A percentile compares a stretch with the other conserved stretches of the same genome.
phyloP scores from a whole-genome alignment of 164 flowering plant species.

The Saururus chinensis region DNA sequence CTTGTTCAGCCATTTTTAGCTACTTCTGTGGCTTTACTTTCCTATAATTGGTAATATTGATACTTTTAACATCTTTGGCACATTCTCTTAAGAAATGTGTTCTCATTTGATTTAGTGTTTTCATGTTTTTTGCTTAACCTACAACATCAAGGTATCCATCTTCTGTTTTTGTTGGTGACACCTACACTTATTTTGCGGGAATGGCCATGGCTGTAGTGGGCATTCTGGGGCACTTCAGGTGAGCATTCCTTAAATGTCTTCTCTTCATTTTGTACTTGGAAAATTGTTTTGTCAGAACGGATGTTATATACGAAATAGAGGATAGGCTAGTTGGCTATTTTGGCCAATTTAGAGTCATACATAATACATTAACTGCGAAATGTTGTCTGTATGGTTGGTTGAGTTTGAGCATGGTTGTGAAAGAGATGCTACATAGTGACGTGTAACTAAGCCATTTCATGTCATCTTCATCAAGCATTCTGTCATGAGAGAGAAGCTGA shows the following conservation, averaged over 20 bases:
- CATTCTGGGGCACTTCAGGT: conserved; percentile 95
- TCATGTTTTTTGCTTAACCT: conserved; percentile 1
- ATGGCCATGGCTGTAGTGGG: conserved; percentile 98
- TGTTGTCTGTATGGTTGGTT: no score
- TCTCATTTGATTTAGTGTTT: no score
- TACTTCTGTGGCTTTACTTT: conserved; percentile 77
- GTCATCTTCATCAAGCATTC: no score
- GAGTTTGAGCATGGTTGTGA: no score
- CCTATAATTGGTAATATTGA: conserved; percentile 71
- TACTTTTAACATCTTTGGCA: neutral
- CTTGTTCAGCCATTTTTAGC: conserved; percentile 82
- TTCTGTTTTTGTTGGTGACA: conserved; percentile 97
- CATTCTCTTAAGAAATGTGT: neutral
- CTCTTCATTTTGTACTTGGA: neutral
- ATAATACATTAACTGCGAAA: no score
- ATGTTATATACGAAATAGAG: no score
- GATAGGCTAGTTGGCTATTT: no score
- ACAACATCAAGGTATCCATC: conserved; percentile 75
- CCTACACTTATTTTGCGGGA: conserved; percentile 95
- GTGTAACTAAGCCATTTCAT: no score
- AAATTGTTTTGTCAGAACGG: neutral
- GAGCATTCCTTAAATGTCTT: conserved; percentile 5
- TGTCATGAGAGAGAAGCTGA: no score
- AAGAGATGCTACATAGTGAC: no score
- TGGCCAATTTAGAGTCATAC: no score